These are phyloP conservation scores for Colletotrichum cuscutae DNA, from an alignment of 2,329 filamentous ascomycete species.

Conservation along the genomic window DNA sequence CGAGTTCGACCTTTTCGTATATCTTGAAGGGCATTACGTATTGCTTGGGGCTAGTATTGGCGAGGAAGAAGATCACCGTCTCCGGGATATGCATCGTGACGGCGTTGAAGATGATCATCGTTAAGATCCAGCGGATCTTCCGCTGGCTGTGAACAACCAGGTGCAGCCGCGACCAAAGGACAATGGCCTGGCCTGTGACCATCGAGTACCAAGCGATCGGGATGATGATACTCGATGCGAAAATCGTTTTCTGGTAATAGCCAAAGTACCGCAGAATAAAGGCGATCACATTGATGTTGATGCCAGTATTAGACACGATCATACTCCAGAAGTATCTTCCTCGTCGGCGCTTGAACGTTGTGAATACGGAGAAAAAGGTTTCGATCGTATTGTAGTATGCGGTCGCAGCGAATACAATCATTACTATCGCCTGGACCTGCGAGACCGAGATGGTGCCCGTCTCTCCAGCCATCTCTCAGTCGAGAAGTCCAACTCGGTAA, in stretches of 20 bases:
- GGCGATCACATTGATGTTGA: constrained; percentile 34
- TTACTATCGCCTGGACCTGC: constrained; percentile 35
- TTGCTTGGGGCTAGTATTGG: constrained; percentile 50
- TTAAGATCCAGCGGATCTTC: constrained; percentile 59
- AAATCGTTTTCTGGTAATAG: constrained; percentile 9
- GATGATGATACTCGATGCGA: constrained; percentile 50
- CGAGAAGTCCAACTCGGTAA: neutral
- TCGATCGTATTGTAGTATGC: constrained; percentile 36
- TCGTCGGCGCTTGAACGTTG: constrained; percentile 36
- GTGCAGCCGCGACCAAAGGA: constrained; percentile 72
- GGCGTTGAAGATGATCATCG: constrained; percentile 67
- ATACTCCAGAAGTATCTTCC: constrained; percentile 41
- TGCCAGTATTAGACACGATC: constrained; percentile 37
- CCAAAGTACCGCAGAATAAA: constrained; percentile 50
- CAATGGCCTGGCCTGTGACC: constrained; percentile 70
- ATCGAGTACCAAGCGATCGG: constrained; percentile 50
- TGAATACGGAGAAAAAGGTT: constrained; percentile 38
- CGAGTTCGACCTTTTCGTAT: constrained; percentile 66
- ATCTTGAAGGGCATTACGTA: constrained; percentile 47
- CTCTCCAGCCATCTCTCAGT: constrained; percentile 27
- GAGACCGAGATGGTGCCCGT: constrained; percentile 29
- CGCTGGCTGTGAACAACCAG: constrained; percentile 63
- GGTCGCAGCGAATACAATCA: constrained; percentile 49
- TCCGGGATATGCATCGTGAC: constrained; percentile 64
- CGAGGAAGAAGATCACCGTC: constrained; percentile 64